Conservation (phyloP, 1,284 basidiomycete species). For the Sanghuangporus weigelae region DNA sequence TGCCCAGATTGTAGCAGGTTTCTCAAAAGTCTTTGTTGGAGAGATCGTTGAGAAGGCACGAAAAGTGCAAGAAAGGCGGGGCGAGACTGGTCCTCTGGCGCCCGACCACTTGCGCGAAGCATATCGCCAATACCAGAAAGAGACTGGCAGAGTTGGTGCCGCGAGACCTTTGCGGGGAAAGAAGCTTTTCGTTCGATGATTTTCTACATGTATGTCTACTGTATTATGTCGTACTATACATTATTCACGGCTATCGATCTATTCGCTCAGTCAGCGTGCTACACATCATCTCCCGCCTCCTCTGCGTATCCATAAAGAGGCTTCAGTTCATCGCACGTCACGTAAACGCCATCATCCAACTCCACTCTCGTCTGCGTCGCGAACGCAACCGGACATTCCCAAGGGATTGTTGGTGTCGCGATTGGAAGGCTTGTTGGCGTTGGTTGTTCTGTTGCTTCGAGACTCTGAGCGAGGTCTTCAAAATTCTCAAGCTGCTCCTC, state of each 20-base stretch:
- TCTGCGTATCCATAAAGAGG: slow-evolving; percentile 32
- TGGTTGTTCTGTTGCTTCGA: background rate
- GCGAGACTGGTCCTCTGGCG: slow-evolving; percentile 73
- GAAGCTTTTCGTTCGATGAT: slow-evolving; percentile 56
- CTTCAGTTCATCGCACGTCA: slow-evolving; percentile 41
- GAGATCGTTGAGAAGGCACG: slow-evolving; percentile 89
- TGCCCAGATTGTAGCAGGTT: slow-evolving; percentile 83
- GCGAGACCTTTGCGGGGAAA: slow-evolving; percentile 63
- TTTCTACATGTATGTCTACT: slow-evolving; percentile 4
- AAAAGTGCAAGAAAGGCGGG: slow-evolving; percentile 64
- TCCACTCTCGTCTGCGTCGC: slow-evolving; percentile 30
- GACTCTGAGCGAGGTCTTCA: background rate
- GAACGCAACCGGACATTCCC: slow-evolving; percentile 43
- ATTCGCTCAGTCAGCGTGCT: background rate
- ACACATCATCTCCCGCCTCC: background rate
- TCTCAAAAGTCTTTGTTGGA: slow-evolving; percentile 88
- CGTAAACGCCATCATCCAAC: slow-evolving; percentile 44
- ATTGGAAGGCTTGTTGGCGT: slow-evolving; percentile 4
- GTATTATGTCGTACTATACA: background rate
- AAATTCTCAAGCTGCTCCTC: background rate
- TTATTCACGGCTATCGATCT: background rate
- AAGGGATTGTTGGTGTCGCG: slow-evolving; percentile 20
- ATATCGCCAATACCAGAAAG: slow-evolving; percentile 75
- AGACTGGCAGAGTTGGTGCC: slow-evolving; percentile 73
- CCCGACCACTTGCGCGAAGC: slow-evolving; percentile 88